Conservation (phyloP, 441 rosid species). For the Pelargonium exstipulatum region DNA sequence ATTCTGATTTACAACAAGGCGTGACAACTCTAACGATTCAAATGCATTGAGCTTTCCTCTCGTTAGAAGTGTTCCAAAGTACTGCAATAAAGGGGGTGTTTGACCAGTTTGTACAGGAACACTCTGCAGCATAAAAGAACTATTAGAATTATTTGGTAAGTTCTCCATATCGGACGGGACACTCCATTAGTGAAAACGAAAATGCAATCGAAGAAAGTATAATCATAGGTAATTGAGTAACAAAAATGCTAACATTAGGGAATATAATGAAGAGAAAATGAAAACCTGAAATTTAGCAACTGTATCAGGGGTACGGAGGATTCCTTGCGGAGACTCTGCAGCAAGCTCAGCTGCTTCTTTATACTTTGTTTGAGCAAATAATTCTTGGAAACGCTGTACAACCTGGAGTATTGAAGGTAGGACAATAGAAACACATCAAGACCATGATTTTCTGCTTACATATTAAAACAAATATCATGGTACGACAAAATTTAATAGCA, state of each 20-base stretch:
- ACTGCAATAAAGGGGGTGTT: constrained; percentile 95
- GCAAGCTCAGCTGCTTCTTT: constrained; percentile 99
- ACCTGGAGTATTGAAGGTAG: constrained; percentile 48
- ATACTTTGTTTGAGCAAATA: constrained; percentile 97
- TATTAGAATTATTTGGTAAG: neutral
- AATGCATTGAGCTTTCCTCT: constrained; percentile 94
- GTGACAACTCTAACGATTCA: constrained; percentile 96
- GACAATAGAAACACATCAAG: constrained; percentile 1
- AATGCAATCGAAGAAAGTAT: neutral
- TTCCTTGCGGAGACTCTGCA: constrained; percentile 99
- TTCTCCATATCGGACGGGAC: neutral
- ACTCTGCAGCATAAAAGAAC: constrained; percentile 50
- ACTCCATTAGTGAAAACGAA: neutral
- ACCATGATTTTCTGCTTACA: neutral
- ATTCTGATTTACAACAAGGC: constrained; percentile 98
- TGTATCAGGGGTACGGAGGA: constrained; percentile 98
- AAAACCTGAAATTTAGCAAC: constrained; percentile 96
- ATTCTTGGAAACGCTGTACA: constrained; percentile 97
- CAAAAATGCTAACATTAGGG: neutral
- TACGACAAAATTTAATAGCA: neutral
- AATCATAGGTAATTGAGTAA: neutral
- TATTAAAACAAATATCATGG: neutral
- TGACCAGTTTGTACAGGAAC: constrained; percentile 99
- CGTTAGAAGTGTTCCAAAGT: constrained; percentile 95
- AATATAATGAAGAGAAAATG: constrained; percentile 5